Evolutionary conservation across 148 eudicot genomes (phyloP).

Genomic region (Vaccinium myrtillus): DNA sequence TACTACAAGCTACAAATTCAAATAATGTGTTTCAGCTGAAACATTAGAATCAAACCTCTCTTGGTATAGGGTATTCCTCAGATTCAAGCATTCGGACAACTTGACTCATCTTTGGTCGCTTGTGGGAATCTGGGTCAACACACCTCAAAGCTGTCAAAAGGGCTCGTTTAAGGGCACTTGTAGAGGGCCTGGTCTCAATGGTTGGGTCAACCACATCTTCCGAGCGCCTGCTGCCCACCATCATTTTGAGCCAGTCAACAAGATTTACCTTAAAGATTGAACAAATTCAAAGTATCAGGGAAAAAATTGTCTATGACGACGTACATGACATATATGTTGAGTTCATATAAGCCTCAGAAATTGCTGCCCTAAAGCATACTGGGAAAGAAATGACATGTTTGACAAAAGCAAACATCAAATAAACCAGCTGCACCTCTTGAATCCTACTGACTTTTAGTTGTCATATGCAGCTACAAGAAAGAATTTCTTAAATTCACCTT

Average conservation of each 20-base stretch:
- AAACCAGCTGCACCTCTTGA: not conserved
- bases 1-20: not conserved
- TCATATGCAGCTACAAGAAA: not conserved
- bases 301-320: not conserved
- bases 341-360: not conserved
- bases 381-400: not conserved
- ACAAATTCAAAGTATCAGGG: conserved; percentile 10
- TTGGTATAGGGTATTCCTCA: conserved; percentile 79
- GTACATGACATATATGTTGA: not conserved
- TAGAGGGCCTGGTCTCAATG: conserved; percentile 68
- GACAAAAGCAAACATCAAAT: not conserved
- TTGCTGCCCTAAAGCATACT: not conserved
- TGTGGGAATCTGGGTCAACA: conserved; percentile 77
- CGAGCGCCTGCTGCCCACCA: conserved; percentile 77
- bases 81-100: conserved; percentile 96
- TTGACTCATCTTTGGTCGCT: conserved; percentile 86
- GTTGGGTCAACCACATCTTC: conserved; percentile 88
- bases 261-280: conserved; percentile 60
- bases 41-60: conserved; percentile 53
- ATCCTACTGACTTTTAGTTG: not conserved
- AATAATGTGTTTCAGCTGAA: not conserved
- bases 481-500: not conserved
- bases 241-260: conserved; percentile 90
- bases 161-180: conserved; percentile 75
- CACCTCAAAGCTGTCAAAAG: conserved; percentile 88